Conservation (phyloP, 139 green algal genomes). For the Haematococcus sp. region DNA sequence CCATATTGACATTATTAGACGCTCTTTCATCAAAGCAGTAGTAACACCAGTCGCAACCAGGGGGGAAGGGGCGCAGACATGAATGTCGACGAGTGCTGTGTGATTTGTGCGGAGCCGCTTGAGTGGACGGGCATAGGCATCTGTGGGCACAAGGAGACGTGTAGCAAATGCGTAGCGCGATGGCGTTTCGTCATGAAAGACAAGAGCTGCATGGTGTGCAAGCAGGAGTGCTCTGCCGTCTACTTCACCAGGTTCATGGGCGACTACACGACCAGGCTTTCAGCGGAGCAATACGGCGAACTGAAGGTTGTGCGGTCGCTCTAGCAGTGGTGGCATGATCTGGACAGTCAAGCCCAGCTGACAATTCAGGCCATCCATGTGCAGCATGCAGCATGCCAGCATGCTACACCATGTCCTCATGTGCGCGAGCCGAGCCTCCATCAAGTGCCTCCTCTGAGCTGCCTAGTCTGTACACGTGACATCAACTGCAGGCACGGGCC, state of each 20-base stretch:
- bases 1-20: too few species aligned
- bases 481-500: constrained; percentile 32
- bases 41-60: too few species aligned
- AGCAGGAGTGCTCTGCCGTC: constrained; percentile 52
- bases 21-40: too few species aligned
- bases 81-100: constrained; percentile 10
- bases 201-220: constrained; percentile 82
- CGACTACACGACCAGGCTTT: constrained; percentile 65
- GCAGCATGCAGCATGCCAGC: neutral
- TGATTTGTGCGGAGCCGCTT: constrained; percentile 84
- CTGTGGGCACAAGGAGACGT: constrained; percentile 92
- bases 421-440: too few species aligned
- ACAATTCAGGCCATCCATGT: neutral
- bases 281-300: constrained; percentile 48
- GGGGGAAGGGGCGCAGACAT: neutral
- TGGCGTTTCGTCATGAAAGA: constrained; percentile 71
- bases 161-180: constrained; percentile 59
- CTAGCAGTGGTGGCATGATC: too few species aligned
- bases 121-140: constrained; percentile 72
- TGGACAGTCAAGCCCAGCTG: too few species aligned
- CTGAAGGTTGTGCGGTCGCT: constrained; percentile 48
- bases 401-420: neutral
- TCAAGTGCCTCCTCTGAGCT: too few species aligned
- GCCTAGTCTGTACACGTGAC: too few species aligned
- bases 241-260: constrained; percentile 78